Evolutionary conservation across 2,329 filamentous ascomycete genomes (phyloP).

Genomic region (Tolypocladium ovalisporum): DNA sequence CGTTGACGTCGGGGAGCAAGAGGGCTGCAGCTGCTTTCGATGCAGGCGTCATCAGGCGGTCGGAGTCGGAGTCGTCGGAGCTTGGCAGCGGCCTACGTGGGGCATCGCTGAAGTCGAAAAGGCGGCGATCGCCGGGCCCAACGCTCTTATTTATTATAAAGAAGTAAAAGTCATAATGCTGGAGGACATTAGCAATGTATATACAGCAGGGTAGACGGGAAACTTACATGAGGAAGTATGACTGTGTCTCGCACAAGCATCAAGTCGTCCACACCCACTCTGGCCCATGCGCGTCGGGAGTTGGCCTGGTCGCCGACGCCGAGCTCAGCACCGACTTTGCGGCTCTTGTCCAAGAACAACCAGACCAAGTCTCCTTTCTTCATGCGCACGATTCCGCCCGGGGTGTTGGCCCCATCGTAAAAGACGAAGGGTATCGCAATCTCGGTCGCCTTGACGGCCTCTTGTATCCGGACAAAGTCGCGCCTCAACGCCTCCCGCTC

Average conservation of each 20-base stretch:
- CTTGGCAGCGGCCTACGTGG: constrained; percentile 14
- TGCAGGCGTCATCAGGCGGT: constrained; percentile 19
- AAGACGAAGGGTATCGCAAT: constrained; percentile 92
- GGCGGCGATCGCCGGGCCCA: constrained; percentile 56
- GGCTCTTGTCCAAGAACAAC: constrained; percentile 84
- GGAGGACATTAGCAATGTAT: constrained; percentile 1
- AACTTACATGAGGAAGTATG: constrained; percentile 84
- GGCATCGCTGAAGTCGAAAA: constrained; percentile 65
- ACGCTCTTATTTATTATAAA: constrained; percentile 83
- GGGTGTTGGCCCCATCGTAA: constrained; percentile 86
- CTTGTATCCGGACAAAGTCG: constrained; percentile 76
- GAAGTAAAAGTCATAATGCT: constrained; percentile 98
- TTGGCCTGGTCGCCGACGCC: constrained; percentile 61
- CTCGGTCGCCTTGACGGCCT: constrained; percentile 78
- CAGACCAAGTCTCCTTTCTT: constrained; percentile 91
- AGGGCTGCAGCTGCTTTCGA: constrained; percentile 26
- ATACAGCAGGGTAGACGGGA: neutral
- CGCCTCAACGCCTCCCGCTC: constrained; percentile 67
- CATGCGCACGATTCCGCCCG: constrained; percentile 71
- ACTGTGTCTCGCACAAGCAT: constrained; percentile 85
- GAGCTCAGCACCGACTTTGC: constrained; percentile 79
- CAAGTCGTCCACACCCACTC: constrained; percentile 88
- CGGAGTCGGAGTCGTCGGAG: neutral
- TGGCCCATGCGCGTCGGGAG: constrained; percentile 71
- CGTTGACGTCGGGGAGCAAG: constrained; percentile 34